Base-by-base conservation (phyloP, 805 yeast species). In the Helenozyma rhizophorensis region DNA sequence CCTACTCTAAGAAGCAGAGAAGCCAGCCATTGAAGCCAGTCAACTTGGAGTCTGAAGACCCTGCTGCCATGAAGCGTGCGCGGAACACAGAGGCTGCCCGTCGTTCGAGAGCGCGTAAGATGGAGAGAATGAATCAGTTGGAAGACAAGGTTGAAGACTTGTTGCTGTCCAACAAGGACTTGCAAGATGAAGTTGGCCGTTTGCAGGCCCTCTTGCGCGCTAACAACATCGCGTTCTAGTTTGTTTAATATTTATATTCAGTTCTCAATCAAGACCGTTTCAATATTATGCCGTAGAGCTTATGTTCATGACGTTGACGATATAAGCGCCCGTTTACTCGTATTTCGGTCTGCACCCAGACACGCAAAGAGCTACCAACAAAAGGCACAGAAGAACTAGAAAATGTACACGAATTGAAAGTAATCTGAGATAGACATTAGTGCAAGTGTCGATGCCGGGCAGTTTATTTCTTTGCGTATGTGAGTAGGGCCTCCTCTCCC, bases 21-120 rank as follows among this genome's bases (percentile, higher is more conserved):
- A 43, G 74, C 18, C 62, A 67, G 38, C 94, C 95, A 7, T 70
- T 87, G 58, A 66, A 71, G 46, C 95, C 95, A 8, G 71, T 88
- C 35, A 73, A 74, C 28, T 41, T 67, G 27, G 70, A 75, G 21
- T 21, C 33, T 14, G 62, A 56, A 30, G 95, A 88, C 58, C 76
- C 81, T n/a, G 74, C 72, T 36, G 76, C 86, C 28, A 58, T 83
- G 50, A 90, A 90, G 68, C 80, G 97, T 57, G 97, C 97, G 7
- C 80, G 90, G 62, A 90, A 93, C 73, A 90, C 90, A n/a, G 96
- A 88, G 56, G 97, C 97, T 47, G 97, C 97, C 6, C 79, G 97
- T 60, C 77, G 96, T 54, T 87, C 96, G 17, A 73, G 97, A 53
- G 96, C 96, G 15, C 78, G 95, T 58, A 87, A 89, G 62, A 79